These are phyloP conservation scores for Talinum fruticosum DNA, from an alignment of 148 eudicot species.

Conservation along the genomic window DNA sequence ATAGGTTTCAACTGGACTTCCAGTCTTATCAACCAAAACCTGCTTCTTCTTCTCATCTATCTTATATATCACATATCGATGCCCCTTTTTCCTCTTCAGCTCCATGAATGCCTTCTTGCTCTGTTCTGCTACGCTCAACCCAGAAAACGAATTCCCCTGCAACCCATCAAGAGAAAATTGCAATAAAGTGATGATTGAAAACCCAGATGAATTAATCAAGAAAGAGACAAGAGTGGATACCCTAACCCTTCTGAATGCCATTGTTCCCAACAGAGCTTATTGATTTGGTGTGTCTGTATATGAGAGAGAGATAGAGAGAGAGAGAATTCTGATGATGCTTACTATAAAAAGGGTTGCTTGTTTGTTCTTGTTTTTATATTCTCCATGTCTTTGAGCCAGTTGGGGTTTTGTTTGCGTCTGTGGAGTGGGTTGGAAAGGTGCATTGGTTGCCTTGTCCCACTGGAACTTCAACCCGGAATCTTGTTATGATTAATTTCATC, in stretches of 20 bases:
- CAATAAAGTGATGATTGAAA: neutral
- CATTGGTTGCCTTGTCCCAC: conserved; percentile 4
- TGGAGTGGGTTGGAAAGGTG: neutral
- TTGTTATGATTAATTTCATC: neutral
- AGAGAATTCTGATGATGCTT: no score
- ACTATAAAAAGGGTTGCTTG: no score
- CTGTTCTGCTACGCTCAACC: conserved; percentile 53
- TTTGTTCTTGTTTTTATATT: neutral
- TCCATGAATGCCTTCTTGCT: conserved; percentile 53
- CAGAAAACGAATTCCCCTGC: conserved; percentile 58
- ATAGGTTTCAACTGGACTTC: conserved; percentile 56
- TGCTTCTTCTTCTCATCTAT: conserved; percentile 67
- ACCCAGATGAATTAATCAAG: neutral
- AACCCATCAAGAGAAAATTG: neutral
- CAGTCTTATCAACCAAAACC: conserved; percentile 68
- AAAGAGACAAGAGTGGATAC: conserved; percentile 18
- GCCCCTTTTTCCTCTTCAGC: conserved; percentile 60
- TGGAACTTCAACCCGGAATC: neutral
- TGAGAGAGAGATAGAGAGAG: neutral
- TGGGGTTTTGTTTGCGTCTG: neutral
- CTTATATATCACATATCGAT: conserved; percentile 64
- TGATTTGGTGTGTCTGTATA: neutral
- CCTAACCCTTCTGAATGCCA: conserved; percentile 36
- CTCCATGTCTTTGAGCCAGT: neutral
- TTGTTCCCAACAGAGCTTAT: conserved; percentile 5